Percentiles rank a stretch among this genome's conserved stretches.
Evolutionary conservation across 1,284 basidiomycete species (phyloP).

Genomic region (Sporisorium graminicola): DNA sequence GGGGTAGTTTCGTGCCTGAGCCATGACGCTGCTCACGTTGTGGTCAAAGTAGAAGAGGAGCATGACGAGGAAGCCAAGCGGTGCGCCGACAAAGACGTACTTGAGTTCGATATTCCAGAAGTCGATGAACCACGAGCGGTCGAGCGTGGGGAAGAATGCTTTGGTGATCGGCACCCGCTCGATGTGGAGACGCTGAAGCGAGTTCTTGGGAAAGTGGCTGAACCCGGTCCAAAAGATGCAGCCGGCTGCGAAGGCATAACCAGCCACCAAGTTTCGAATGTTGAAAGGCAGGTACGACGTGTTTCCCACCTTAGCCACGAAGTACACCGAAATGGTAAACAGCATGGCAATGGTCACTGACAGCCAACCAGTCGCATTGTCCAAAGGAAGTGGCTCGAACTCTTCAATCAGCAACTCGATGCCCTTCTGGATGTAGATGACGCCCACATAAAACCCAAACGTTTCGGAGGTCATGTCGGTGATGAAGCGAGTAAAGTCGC

Average conservation of each 20-base stretch:
- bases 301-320: conserved; percentile 57
- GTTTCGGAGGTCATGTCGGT: conserved; percentile 90
- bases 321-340: conserved; percentile 71
- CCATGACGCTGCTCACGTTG: conserved; percentile 83
- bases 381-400: conserved; percentile 62
- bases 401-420: conserved; percentile 71
- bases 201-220: conserved; percentile 68
- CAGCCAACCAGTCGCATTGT: conserved; percentile 71
- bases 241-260: conserved; percentile 70
- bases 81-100: conserved; percentile 85
- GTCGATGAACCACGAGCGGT: conserved; percentile 84
- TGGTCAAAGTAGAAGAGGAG: conserved; percentile 73
- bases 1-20: conserved; percentile 90
- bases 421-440: conserved; percentile 71
- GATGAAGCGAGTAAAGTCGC: conserved; percentile 69
- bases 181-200: conserved; percentile 57
- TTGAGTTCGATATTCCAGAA: conserved; percentile 92
- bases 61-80: conserved; percentile 73
- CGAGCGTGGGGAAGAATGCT: conserved; percentile 75
- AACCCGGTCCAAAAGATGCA: conserved; percentile 72
- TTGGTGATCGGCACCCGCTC: conserved; percentile 68
- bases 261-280: conserved; percentile 67
- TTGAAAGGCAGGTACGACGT: conserved; percentile 69
- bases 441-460: conserved; percentile 79
- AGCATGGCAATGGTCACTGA: conserved; percentile 71